Conservation (phyloP, 495 filamentous ascomycete species). For the Cudoniella acicularis region DNA sequence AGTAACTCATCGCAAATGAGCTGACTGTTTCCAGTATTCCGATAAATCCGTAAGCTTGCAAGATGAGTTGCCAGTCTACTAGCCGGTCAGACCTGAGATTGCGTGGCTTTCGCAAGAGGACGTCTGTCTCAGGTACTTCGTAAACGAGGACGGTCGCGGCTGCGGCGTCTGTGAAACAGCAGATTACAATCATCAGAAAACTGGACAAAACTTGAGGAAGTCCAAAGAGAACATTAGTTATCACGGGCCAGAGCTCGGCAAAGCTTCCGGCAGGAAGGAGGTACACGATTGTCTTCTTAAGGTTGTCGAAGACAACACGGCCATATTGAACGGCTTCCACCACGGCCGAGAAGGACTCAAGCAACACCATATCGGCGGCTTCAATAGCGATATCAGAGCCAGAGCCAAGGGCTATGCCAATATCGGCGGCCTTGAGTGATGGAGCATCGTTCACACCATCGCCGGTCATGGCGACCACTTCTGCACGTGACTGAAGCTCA, state of each 20-base stretch:
- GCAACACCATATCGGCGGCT: conserved; percentile 56
- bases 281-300: conserved; percentile 54
- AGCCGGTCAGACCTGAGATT: conserved; percentile 57
- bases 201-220: conserved; percentile 62
- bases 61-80: conserved; percentile 60
- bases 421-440: conserved; percentile 48
- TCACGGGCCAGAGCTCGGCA: conserved; percentile 68
- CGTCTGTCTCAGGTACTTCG: conserved; percentile 67
- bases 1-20: conserved; percentile 64
- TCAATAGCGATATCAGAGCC: conserved; percentile 62
- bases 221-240: conserved; percentile 64
- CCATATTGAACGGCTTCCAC: conserved; percentile 63
- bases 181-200: conserved; percentile 68
- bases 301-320: conserved; percentile 53
- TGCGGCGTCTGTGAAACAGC: conserved; percentile 67
- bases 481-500: conserved; percentile 53
- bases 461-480: conserved; percentile 43
- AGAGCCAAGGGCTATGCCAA: conserved; percentile 47
- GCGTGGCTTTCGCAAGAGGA: conserved; percentile 57
- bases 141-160: conserved; percentile 65
- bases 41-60: conserved; percentile 61
- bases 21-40: conserved; percentile 56
- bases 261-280: conserved; percentile 61
- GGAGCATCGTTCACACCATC: conserved; percentile 59
- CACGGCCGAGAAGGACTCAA: conserved; percentile 64